Evolutionary conservation across 768 basidiomycete species (phyloP), one percentile per base, ranked within the genome.

Genomic region (Kwoniella pini): DNA sequence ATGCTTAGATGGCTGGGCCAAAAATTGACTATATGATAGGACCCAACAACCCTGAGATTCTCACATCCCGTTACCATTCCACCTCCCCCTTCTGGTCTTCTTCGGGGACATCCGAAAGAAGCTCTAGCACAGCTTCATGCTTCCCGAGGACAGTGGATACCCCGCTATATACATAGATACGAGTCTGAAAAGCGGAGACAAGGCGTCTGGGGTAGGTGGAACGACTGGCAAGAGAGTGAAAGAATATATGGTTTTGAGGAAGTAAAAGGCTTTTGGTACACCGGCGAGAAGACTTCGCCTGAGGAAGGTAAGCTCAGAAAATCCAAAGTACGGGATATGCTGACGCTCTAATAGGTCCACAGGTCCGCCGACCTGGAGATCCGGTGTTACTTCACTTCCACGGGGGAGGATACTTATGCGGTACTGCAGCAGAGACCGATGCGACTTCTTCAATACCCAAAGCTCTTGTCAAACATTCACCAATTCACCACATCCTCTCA

Each of bases 381-480:
- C 60, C 72, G 10, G 69, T 71, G 36, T 56, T 65, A 31, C 59
- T 74, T 26, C 65, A 71, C 39, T 74, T 74, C 31, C 72, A 74
- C 43, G 72, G 72, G 19, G 72, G 72, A 13, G 72, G 72, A 13
- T 71, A 74, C 44, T 45, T 74, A 15, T 69, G 63, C 53, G 72
- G 72, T 0, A 74, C 72, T 7, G 72, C 72, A 21, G 72, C 72
- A 1, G 72, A 74, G 49, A 74, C 69, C 9, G 70, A 71, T 45
- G 51, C 67, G 13, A 71, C 72, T 13, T 71, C 72, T 3, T 50
- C 53, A 12, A 71, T 74, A 17, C 55, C 67, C 2, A 74, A 71
- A 57, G 49, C 54, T 11, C 63, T 74, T 6, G 70, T 71, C 7
- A 39, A 51, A 9, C 65, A 71, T 44, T 67, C 69, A 0, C 70